Evolutionary conservation across 139 green algal species (phyloP), one percentile per base, ranked within the genome.

Genomic region (Zygnema circumcarinatum): DNA sequence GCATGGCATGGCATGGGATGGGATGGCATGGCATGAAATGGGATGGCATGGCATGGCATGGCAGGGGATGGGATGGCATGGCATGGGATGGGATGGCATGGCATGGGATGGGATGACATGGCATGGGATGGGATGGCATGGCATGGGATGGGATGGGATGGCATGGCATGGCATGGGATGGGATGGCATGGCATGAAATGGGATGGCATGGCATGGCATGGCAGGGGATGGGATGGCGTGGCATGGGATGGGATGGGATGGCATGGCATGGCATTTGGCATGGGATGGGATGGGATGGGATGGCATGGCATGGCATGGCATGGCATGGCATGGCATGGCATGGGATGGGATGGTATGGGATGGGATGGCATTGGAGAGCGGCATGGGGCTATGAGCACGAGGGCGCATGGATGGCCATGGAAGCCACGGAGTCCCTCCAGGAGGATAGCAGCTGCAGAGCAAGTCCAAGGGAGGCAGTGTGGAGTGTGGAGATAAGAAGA

Each of bases 81-180:
- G n/a, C 31, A 80, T n/a, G 78, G 78, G 78, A 85, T 81, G 78
- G 78, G 32, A 85, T 81, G 62, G 73, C 29, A 85, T 85, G 67
- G 78, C 29, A 85, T 85, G 67, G 78, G n/a, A 85, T 79, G 67
- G 78, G n/a, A 85, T 85, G 67, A 62, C 29, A 85, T 25, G 62
- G 56, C 29, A 85, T 83, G 67, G 78, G n/a, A 84, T 83, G 67
- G 78, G n/a, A 85, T 85, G 67, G 31, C 29, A 81, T 81, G 32
- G 73, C 29, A 81, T 81, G 32, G 73, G n/a, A 81, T 81, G 32
- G 73, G 25, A 85, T 83, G 32, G 31, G 78, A 85, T 85, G 2
- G 78, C 29, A 85, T 85, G 67, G 38, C 29, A 85, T 86, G 29
- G n/a, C 56, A 85, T 85, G 67, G 78, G n/a, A 85, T 79, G 82